Percentiles rank a stretch among this genome's conserved stretches.
phyloP scores from a whole-genome alignment of 495 filamentous ascomycete genomes.

The Glarea lozoyensis region DNA sequence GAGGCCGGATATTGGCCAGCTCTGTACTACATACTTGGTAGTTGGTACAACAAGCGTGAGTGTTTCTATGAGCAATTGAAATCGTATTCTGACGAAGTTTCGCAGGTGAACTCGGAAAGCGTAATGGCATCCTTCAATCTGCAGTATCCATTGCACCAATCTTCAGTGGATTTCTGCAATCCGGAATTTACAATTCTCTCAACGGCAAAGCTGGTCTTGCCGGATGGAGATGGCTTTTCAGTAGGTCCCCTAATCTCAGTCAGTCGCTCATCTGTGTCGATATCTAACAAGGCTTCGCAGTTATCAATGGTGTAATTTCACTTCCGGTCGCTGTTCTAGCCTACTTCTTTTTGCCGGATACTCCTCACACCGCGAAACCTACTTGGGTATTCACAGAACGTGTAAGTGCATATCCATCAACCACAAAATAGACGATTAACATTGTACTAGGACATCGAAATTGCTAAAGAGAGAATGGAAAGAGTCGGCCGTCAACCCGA shows the following conservation, averaged over 20 bases:
- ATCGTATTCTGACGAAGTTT: background rate
- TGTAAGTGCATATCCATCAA: constrained; percentile 2
- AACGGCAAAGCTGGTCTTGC: constrained; percentile 38
- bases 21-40: constrained; percentile 41
- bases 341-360: constrained; percentile 23
- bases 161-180: constrained; percentile 45
- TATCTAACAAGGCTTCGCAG: constrained; percentile 12
- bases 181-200: constrained; percentile 37
- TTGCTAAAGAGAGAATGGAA: constrained; percentile 12
- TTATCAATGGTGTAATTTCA: constrained; percentile 26
- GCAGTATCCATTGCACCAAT: constrained; percentile 28
- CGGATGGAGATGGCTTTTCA: constrained; percentile 39
- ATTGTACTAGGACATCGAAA: constrained; percentile 7
- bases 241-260: constrained; percentile 25
- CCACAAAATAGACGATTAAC: constrained; percentile 1
- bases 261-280: constrained; percentile 15
- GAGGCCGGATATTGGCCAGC: constrained; percentile 37
- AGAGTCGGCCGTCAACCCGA: constrained; percentile 8
- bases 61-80: background rate
- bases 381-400: constrained; percentile 16
- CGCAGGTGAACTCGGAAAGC: constrained; percentile 27
- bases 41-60: constrained; percentile 31
- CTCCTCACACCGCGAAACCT: constrained; percentile 21
- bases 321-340: constrained; percentile 23
- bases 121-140: constrained; percentile 24